Conservation (phyloP, 768 basidiomycete species). For the Boletus rubroflammeus region DNA sequence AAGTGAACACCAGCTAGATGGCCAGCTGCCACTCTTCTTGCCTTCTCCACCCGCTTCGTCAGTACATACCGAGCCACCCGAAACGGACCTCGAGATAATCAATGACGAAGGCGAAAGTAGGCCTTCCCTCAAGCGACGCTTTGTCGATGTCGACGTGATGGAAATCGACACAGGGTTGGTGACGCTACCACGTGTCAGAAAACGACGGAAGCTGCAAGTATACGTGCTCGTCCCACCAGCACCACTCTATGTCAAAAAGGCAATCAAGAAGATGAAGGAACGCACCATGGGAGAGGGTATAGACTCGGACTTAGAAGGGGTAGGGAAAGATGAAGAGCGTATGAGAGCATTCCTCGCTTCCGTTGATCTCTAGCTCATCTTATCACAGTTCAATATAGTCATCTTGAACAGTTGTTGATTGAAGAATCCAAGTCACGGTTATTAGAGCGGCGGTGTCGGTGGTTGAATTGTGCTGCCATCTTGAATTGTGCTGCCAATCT, state of each 20-base stretch:
- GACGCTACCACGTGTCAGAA: constrained; percentile 10
- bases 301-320: constrained; percentile 16
- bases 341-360: constrained; percentile 26
- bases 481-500: constrained; percentile 53
- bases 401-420: constrained; percentile 42
- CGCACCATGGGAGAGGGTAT: constrained; percentile 11
- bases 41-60: constrained; percentile 44
- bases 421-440: constrained; percentile 47
- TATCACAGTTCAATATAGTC: constrained; percentile 38
- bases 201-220: constrained; percentile 24
- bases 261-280: constrained; percentile 18
- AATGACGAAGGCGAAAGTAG: constrained; percentile 1
- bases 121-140: constrained; percentile 21
- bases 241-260: constrained; percentile 20
- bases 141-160: constrained; percentile 12
- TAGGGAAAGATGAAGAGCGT: constrained; percentile 28
- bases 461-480: constrained; percentile 53
- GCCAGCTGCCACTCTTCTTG: constrained; percentile 44
- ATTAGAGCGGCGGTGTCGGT: constrained; percentile 49
- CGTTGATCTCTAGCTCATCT: constrained; percentile 25
- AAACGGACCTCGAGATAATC: constrained; percentile 20
- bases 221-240: constrained; percentile 31
- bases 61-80: constrained; percentile 15
- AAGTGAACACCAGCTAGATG: constrained; percentile 7
- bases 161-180: constrained; percentile 1